Evolutionary conservation across 441 rosid species (phyloP).

Genomic region (Isatis lusitanica): DNA sequence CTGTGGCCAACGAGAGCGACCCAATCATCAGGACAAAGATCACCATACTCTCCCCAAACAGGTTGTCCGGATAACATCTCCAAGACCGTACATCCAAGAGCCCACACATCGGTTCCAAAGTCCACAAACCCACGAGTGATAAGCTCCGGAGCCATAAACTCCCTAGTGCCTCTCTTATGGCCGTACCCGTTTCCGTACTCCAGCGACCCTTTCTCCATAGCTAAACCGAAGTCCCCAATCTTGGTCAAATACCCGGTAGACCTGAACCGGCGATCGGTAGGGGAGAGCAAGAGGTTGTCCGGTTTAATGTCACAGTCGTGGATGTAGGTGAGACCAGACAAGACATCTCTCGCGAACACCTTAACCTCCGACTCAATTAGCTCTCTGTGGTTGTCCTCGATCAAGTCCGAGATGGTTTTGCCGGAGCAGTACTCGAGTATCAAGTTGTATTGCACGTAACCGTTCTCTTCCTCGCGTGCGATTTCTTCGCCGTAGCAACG

Average conservation of each 20-base stretch:
- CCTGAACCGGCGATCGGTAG: too few relatives aligned
- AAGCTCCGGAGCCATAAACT: too few relatives aligned
- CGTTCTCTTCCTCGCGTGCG: background rate
- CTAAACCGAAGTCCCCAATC: too few relatives aligned
- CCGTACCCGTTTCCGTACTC: too few relatives aligned
- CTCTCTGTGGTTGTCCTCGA: background rate
- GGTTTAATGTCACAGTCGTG: conserved; percentile 16
- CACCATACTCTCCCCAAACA: background rate
- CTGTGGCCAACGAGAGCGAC: background rate
- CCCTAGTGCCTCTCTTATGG: too few relatives aligned
- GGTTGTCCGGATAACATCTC: background rate
- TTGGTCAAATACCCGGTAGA: too few relatives aligned
- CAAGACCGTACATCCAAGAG: background rate
- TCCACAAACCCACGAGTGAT: too few relatives aligned
- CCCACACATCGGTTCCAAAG: background rate
- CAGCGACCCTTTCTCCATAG: too few relatives aligned
- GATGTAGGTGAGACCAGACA: background rate
- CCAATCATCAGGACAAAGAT: background rate
- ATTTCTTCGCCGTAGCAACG: conserved; percentile 10
- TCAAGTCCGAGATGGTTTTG: background rate
- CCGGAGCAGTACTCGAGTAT: conserved; percentile 11
- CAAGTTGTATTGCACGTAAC: background rate
- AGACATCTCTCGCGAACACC: conserved; percentile 9
- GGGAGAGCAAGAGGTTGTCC: too few relatives aligned
- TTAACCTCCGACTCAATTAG: background rate